A percentile compares a stretch with the other conserved stretches of the same genome.
These are phyloP conservation scores for Skeletonema tropicum DNA, from an alignment of 108 stramenopile genomes.

Conservation along the genomic window DNA sequence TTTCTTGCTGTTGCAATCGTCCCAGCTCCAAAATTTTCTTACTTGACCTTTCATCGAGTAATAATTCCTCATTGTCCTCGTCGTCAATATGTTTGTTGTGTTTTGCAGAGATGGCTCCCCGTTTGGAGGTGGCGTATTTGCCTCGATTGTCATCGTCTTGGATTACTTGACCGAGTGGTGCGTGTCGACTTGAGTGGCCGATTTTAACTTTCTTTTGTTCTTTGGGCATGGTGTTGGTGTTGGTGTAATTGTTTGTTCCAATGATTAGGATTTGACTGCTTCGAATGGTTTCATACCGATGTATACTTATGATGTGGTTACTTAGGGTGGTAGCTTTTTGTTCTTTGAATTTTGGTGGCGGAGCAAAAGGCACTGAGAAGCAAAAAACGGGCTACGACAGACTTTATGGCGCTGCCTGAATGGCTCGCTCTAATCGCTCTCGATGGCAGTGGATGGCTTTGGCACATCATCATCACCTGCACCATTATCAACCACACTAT, in stretches of 20 bases:
- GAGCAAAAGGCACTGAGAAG: not conserved
- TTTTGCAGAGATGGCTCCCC: not conserved
- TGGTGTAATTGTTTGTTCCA: not conserved
- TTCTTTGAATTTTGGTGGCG: conserved; percentile 1
- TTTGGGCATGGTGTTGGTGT: conserved; percentile 34
- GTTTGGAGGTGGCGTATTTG: conserved; percentile 68
- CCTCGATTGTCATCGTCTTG: conserved; percentile 70
- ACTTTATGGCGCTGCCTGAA: too few relatives aligned
- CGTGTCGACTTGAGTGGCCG: conserved; percentile 59
- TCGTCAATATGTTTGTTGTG: conserved; percentile 12
- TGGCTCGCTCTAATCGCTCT: not conserved
- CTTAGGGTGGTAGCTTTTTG: too few relatives aligned
- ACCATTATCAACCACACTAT: not conserved
- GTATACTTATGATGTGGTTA: too few relatives aligned
- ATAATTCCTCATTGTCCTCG: conserved; percentile 47
- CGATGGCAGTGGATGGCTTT: not conserved
- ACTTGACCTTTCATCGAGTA: conserved; percentile 69
- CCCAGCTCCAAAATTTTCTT: conserved; percentile 71
- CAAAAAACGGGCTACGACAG: not conserved
- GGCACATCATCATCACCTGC: not conserved
- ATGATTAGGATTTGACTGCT: conserved; percentile 3
- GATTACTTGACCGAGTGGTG: conserved; percentile 86
- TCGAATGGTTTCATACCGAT: not conserved
- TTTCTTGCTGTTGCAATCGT: conserved; percentile 69
- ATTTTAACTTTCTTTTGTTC: conserved; percentile 39